Base-by-base conservation (phyloP, 129 eudicot genomes). In the Artemisia annua region DNA sequence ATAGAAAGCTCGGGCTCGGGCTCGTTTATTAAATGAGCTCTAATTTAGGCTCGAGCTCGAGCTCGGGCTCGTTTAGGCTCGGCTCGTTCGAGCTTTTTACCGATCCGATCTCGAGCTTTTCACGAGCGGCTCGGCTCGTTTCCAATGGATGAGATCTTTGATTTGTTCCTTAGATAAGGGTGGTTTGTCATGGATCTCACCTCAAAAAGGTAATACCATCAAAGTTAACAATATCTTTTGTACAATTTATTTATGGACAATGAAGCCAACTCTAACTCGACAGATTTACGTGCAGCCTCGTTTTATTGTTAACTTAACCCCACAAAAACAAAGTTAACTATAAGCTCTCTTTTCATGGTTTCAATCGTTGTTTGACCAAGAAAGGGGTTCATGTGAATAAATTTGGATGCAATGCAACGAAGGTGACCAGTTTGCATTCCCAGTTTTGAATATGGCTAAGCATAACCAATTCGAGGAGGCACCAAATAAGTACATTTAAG, bases 271-370 rank as follows among this genome's bases (percentile, higher is more conserved):
- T 52, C 68, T 17, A 74, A 14, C 60, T 35, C 74, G 53, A 51
- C 43, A 35, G 72, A 63, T 70, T 58, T 82, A 54, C 85, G 87
- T 1, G 22, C 82, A 43, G 87, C 83, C 17, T 87, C 94, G 2
- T 87, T 87, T 76, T 80, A 89, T 39, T 85, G 77, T 74, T 87
- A 87, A 75, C 82, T 87, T 16, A 72, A 82, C 74, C 79, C 12
- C 70, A 74, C 7, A 78, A 86, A 54, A 68, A 62, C 39, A 62
- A 62, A 62, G 54, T 57, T 10, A 64, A 18, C 58, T 67, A 80
- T 56, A 66, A 65, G 73, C 69, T 81, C 68, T 52, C 71, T 30
- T 78, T 85, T 28, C 74, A 75, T 50, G 14, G 28, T 26, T 74
- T 64, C 12, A 78, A 82, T 24, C 80, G 68, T 63, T 90, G 91